Evolutionary conservation across 345 rosid species (phyloP).

Genomic region (Salix suchowensis): DNA sequence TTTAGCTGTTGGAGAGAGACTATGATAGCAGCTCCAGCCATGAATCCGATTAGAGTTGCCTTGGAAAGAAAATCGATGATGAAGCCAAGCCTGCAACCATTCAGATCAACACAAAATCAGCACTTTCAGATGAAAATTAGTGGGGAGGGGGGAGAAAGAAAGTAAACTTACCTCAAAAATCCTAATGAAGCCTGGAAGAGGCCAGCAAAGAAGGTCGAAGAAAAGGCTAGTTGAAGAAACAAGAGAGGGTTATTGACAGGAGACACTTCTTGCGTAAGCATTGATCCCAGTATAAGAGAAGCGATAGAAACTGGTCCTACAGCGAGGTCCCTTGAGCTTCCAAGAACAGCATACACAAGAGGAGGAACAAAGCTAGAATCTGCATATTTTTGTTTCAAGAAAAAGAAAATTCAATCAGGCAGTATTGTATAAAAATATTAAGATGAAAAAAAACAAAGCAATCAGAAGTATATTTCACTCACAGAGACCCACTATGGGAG

Average conservation of each 20-base stretch:
- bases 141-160: not conserved
- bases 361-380: slow-evolving; percentile 99
- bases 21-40: slow-evolving; percentile 95
- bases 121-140: too few relatives aligned
- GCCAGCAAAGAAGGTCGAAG: slow-evolving; percentile 93
- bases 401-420: not conserved
- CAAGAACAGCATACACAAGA: slow-evolving; percentile 82
- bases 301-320: slow-evolving; percentile 96
- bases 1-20: slow-evolving; percentile 94
- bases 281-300: slow-evolving; percentile 86
- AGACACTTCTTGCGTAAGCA: slow-evolving; percentile 83
- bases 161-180: slow-evolving; percentile 50
- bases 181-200: slow-evolving; percentile 92
- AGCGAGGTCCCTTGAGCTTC: slow-evolving; percentile 93
- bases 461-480: slow-evolving; percentile 28
- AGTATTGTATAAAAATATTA: not conserved
- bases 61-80: slow-evolving; percentile 86
- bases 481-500: slow-evolving; percentile 91
- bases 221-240: slow-evolving; percentile 82
- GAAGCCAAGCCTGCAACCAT: slow-evolving; percentile 65
- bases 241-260: slow-evolving; percentile 53
- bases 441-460: not conserved
- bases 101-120: not conserved
- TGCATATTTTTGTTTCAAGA: slow-evolving; percentile 8
- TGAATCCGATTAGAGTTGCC: slow-evolving; percentile 86